These are phyloP conservation scores for Cnidoscolus chayamansa DNA, from an alignment of 441 rosid genomes.

Conservation along the genomic window DNA sequence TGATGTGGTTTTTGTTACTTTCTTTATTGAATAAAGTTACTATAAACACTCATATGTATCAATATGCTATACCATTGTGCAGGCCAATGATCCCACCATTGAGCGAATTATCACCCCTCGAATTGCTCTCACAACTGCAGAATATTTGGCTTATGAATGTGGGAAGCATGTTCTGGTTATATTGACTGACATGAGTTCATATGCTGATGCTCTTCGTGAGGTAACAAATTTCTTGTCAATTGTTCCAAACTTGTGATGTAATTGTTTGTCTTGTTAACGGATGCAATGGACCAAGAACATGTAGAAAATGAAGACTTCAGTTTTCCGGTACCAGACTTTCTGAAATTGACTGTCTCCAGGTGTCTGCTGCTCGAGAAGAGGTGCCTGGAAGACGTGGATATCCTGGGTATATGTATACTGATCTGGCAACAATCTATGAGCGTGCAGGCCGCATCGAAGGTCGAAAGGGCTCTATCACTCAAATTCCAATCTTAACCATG, in stretches of 20 bases:
- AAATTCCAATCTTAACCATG: conserved; percentile 98
- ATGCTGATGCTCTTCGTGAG: conserved; percentile 99
- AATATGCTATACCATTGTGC: conserved; percentile 21
- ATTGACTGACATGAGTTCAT: conserved; percentile 84
- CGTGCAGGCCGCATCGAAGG: conserved; percentile 99
- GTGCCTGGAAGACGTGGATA: conserved; percentile 99
- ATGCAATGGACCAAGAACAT: background rate
- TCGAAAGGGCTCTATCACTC: conserved; percentile 96
- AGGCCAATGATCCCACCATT: conserved; percentile 99
- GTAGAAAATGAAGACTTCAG: background rate
- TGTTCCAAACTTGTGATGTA: background rate
- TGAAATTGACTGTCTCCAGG: conserved; percentile 38
- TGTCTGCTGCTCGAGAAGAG: conserved; percentile 98
- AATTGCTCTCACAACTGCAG: conserved; percentile 27
- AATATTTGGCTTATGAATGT: conserved; percentile 76
- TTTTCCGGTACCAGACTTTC: background rate
- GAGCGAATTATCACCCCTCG: conserved; percentile 24
- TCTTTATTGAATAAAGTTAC: background rate
- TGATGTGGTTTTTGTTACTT: background rate
- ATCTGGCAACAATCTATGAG: conserved; percentile 96
- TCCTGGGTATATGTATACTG: conserved; percentile 99
- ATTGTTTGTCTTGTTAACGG: background rate
- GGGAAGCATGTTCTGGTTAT: conserved; percentile 87
- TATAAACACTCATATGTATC: background rate
- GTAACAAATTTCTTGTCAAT: conserved; percentile 31